Conservation (phyloP, 495 filamentous ascomycete species). For the Podospora appendiculata region DNA sequence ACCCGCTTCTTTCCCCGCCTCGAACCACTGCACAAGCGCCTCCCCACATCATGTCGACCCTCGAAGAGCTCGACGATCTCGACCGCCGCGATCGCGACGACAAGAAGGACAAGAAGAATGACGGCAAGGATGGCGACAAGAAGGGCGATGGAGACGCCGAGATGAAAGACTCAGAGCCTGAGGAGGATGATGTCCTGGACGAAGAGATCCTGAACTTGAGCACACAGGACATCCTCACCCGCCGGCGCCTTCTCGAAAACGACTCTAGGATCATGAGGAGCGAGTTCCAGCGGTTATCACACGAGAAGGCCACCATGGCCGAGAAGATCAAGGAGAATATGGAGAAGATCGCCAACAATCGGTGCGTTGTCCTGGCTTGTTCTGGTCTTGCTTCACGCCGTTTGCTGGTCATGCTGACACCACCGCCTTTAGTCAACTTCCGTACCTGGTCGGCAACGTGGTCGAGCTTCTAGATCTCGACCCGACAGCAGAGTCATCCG, state of each 20-base stretch:
- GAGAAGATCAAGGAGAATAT: conserved; percentile 99
- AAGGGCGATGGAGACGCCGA: conserved; percentile 69
- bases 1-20: too few species aligned
- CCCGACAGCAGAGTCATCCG: conserved; percentile 88
- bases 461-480: conserved; percentile 96
- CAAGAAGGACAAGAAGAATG: conserved; percentile 66
- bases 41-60: conserved; percentile 25
- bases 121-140: conserved; percentile 60
- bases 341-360: conserved; percentile 98
- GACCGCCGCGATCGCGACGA: conserved; percentile 71
- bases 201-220: conserved; percentile 82
- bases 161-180: conserved; percentile 74
- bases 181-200: conserved; percentile 70
- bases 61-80: conserved; percentile 37
- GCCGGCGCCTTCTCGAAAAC: conserved; percentile 85
- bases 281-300: conserved; percentile 87
- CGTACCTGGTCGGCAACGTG: conserved; percentile 96
- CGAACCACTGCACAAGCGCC: background rate
- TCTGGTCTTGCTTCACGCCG: conserved; percentile 8
- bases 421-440: conserved; percentile 65
- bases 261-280: conserved; percentile 97
- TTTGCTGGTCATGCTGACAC: conserved; percentile 5
- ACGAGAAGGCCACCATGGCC: conserved; percentile 89
- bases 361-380: conserved; percentile 41
- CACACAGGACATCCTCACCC: conserved; percentile 88